phyloP scores from a whole-genome alignment of 23 red algal genomes.

The Chondrus crispus region DNA sequence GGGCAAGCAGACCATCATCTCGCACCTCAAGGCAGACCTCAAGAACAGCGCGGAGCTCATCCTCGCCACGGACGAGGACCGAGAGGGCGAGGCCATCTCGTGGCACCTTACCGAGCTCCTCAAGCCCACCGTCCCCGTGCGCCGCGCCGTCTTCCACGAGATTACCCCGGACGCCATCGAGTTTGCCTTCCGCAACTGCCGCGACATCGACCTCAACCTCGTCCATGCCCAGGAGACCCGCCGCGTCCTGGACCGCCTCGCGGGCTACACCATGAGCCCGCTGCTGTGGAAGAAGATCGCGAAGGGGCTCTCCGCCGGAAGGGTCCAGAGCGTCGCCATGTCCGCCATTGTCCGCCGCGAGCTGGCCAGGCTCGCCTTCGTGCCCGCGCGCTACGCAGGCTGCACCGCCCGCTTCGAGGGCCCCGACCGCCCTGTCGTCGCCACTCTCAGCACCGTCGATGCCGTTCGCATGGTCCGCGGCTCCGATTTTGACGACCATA shows the following conservation, averaged over 20 bases:
- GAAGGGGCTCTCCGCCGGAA: conserved; percentile 76
- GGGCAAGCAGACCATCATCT: conserved; percentile 59
- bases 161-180: conserved; percentile 86
- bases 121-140: conserved; percentile 79
- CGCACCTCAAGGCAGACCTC: conserved; percentile 53
- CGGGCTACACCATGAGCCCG: conserved; percentile 94
- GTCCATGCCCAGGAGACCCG: conserved; percentile 94
- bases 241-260: conserved; percentile 88
- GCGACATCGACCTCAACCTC: conserved; percentile 85
- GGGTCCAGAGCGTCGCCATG: conserved; percentile 95
- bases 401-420: conserved; percentile 20
- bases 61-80: conserved; percentile 97
- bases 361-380: conserved; percentile 68
- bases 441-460: conserved; percentile 39
- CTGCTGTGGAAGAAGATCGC: conserved; percentile 98
- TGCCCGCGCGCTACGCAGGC: conserved; percentile 45
- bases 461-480: conserved; percentile 69
- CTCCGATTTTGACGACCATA: conserved; percentile 86
- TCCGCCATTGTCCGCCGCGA: conserved; percentile 87
- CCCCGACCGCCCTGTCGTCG: not conserved
- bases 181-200: conserved; percentile 64
- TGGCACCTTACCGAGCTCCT: conserved; percentile 95
- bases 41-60: conserved; percentile 61
- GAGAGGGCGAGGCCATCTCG: conserved; percentile 97
- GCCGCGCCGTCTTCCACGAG: conserved; percentile 95